A percentile compares a stretch with the other conserved stretches of the same genome.
Conservation (phyloP, 495 filamentous ascomycete genomes). For the Podospora sp. region DNA sequence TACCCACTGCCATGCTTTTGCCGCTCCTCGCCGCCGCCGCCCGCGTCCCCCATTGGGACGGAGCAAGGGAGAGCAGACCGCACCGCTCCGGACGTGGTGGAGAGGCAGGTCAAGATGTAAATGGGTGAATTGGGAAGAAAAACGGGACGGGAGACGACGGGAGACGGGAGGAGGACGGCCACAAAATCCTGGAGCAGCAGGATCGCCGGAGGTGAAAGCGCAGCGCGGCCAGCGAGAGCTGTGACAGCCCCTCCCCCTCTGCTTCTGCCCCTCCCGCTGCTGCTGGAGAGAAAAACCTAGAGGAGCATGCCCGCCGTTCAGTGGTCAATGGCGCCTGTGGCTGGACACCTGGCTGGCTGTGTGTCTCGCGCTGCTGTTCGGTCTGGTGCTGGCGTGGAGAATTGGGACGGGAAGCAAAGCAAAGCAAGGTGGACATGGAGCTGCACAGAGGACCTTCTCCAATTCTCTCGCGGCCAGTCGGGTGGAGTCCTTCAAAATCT, state of each 20-base stretch:
- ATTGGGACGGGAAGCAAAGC: neutral
- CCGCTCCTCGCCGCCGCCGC: neutral
- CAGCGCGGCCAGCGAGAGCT: no score
- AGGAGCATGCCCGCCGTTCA: neutral
- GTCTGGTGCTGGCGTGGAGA: neutral
- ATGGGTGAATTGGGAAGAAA: slow-evolving; percentile 23
- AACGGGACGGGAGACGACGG: slow-evolving; percentile 14
- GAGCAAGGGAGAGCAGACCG: neutral
- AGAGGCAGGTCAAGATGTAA: slow-evolving; percentile 13
- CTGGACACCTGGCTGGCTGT: neutral
- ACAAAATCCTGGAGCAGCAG: slow-evolving; percentile 10
- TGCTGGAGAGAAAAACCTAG: neutral
- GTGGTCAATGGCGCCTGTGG: neutral
- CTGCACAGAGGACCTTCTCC: slow-evolving; percentile 3
- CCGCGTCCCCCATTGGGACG: neutral
- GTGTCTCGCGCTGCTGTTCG: neutral
- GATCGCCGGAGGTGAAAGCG: slow-evolving; percentile 11
- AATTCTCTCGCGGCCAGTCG: slow-evolving; percentile 26
- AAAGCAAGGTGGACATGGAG: neutral
- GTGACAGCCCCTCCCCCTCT: slow-evolving; percentile 8
- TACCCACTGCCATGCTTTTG: neutral
- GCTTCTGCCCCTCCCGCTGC: neutral
- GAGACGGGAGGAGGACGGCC: neutral
- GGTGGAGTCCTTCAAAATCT: slow-evolving; percentile 33
- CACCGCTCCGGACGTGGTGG: neutral